These are phyloP conservation scores for Pestalotiopsis fici DNA, from an alignment of 2,329 filamentous ascomycete genomes.

Conservation along the genomic window DNA sequence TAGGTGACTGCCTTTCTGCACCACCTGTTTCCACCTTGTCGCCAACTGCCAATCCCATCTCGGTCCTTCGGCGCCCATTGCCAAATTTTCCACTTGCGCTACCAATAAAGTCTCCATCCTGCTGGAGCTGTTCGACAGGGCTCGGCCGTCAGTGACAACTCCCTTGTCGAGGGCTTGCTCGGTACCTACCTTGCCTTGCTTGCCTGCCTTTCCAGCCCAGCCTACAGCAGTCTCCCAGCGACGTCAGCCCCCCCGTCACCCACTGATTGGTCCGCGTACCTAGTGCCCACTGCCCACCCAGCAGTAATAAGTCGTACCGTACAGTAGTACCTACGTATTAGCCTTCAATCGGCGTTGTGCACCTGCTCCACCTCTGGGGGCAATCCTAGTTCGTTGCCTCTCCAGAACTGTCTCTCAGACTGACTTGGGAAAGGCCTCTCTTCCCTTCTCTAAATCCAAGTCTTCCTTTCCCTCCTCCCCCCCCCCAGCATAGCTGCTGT, in stretches of 20 bases:
- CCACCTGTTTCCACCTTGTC: background rate
- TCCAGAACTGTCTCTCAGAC: slow-evolving; percentile 9
- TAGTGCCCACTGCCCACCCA: too few relatives aligned
- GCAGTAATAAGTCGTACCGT: background rate
- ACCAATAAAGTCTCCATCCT: background rate
- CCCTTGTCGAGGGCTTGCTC: background rate
- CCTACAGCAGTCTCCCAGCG: background rate
- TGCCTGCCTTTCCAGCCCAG: background rate
- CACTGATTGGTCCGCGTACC: background rate
- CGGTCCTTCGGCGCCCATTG: background rate
- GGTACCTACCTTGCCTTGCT: background rate
- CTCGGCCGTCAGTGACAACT: background rate
- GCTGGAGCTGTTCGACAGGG: background rate
- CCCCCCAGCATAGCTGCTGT: background rate
- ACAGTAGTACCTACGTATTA: background rate
- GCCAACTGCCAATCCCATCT: background rate
- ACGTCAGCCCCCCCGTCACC: background rate
- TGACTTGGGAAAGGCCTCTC: slow-evolving; percentile 14
- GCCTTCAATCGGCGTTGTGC: background rate
- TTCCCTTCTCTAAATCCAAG: slow-evolving; percentile 6
- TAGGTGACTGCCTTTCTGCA: too few relatives aligned
- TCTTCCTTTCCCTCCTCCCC: slow-evolving; percentile 2
- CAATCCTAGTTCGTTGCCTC: slow-evolving; percentile 7
- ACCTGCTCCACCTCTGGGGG: slow-evolving; percentile 10
- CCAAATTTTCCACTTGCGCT: background rate